Percentiles rank a stretch among this genome's conserved stretches.
These are phyloP conservation scores for Hypsizygus marmoreus DNA, from an alignment of 768 basidiomycete species.

Conservation along the genomic window DNA sequence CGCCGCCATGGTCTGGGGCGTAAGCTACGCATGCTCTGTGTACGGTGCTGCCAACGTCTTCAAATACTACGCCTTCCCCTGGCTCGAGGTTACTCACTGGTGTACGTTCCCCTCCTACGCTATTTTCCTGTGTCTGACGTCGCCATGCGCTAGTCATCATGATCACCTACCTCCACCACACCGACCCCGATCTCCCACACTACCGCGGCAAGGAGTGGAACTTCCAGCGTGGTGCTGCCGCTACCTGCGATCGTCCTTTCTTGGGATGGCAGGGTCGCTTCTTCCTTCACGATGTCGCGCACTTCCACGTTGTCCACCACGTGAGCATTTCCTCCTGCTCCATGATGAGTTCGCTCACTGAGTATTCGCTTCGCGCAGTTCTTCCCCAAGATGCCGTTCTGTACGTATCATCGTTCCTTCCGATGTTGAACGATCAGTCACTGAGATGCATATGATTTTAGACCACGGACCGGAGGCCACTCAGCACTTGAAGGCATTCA, in stretches of 20 bases:
- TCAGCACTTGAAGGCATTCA: conserved; percentile 45
- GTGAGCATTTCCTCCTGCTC: conserved; percentile 27
- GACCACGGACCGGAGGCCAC: conserved; percentile 57
- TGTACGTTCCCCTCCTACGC: conserved; percentile 34
- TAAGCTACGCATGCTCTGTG: conserved; percentile 34
- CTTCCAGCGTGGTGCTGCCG: conserved; percentile 61
- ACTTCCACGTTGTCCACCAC: conserved; percentile 65
- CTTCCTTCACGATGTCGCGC: conserved; percentile 66
- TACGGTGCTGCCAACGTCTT: conserved; percentile 43
- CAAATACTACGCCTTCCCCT: conserved; percentile 55
- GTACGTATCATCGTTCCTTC: conserved; percentile 28
- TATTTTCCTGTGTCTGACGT: conserved; percentile 1
- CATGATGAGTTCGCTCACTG: neutral
- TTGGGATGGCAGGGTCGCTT: conserved; percentile 66
- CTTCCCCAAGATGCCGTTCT: conserved; percentile 64
- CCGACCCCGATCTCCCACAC: conserved; percentile 58
- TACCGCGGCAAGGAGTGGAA: conserved; percentile 61
- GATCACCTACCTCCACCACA: conserved; percentile 68
- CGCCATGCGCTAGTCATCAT: conserved; percentile 53
- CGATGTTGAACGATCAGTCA: conserved; percentile 4
- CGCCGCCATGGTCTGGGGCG: conserved; percentile 43
- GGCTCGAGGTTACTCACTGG: conserved; percentile 59
- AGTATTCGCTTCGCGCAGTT: conserved; percentile 35
- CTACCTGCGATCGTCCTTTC: conserved; percentile 59
- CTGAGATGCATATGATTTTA: too few species aligned